These are phyloP conservation scores for Trapa bicornis DNA, from an alignment of 345 rosid genomes.

Conservation along the genomic window DNA sequence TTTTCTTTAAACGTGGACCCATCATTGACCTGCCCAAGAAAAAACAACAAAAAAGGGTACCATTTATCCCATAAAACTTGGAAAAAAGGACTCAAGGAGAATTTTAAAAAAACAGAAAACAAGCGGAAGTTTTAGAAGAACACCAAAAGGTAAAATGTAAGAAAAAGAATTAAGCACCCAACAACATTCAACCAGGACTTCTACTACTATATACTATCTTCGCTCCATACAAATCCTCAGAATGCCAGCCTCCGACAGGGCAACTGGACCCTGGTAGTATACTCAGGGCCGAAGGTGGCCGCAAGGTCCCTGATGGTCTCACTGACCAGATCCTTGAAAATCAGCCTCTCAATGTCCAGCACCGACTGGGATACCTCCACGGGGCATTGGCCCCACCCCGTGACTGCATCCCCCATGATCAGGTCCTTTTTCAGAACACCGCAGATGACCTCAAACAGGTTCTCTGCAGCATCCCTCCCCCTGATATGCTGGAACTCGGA, in stretches of 20 bases:
- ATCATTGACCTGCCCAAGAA: no score
- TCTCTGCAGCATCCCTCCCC: slow-evolving; percentile 41
- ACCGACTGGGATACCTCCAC: slow-evolving; percentile 63
- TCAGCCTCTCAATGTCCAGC: slow-evolving; percentile 60
- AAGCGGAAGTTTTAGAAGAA: neutral
- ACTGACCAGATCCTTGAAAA: slow-evolving; percentile 74
- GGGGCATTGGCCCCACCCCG: slow-evolving; percentile 52
- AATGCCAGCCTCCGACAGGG: slow-evolving; percentile 59
- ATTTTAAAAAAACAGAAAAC: neutral
- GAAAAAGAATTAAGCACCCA: neutral
- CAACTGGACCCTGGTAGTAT: slow-evolving; percentile 10
- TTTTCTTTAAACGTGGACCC: no score
- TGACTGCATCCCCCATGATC: slow-evolving; percentile 32
- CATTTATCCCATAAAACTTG: neutral
- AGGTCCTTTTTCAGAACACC: slow-evolving; percentile 67
- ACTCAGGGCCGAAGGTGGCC: slow-evolving; percentile 18
- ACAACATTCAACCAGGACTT: neutral
- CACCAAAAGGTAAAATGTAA: neutral
- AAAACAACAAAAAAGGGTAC: neutral
- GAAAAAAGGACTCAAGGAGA: no score
- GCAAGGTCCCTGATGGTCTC: slow-evolving; percentile 65
- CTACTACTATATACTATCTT: no score
- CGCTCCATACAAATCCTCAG: slow-evolving; percentile 19
- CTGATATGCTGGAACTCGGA: slow-evolving; percentile 46
- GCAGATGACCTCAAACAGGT: slow-evolving; percentile 49